Evolutionary conservation across 495 filamentous ascomycete species (phyloP), one percentile per base, ranked within the genome.

Genomic region (Talaromyces adpressus): DNA sequence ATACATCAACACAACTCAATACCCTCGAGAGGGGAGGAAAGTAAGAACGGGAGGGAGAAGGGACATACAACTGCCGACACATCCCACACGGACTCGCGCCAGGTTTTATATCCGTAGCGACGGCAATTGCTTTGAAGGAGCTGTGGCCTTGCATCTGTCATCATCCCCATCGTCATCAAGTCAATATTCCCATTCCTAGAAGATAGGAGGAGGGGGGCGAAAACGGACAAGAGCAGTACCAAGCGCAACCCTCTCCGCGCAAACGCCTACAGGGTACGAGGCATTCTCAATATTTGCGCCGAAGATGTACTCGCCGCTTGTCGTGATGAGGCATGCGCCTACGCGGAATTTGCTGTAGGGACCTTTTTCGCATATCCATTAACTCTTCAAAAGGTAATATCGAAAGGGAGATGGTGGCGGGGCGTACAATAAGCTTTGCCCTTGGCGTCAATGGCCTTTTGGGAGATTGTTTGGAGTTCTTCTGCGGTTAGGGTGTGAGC

Each of bases 281-380:
- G 90, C 94, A 73, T 98, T 98, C 77, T 98, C 94, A 29, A 98
- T 86, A 74, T 98, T 98, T 54, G 89, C 92, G 22, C 94, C 94
- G 54, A 76, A 70, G 67, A 91, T 79, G 66, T 82, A 89, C 59
- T 77, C 75, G n/a, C 81, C 85, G 27, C 82, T 79, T 20, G 75
- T 64, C 18, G 86, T 85, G 63, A 98, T 85, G 61, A 98, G 75
- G 34, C 88, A 86, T 54, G 89, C 87, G 63, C 94, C 94, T 66
- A 98, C 94, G 47, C 85, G 91, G 85, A 98, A 98, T 61, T 88
- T 82, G 67, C 91, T 95, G 80, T 98, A 97, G 9, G 92, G 94
- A 74, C 88, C 88, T 27, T 27, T 27, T 27, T 27, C 27, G 3
- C 27, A 27, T 27, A 27, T 27, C 27, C 27, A 27, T 27, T 27